phyloP scores from a whole-genome alignment of 495 filamentous ascomycete species.

The Acidomyces sp. region DNA sequence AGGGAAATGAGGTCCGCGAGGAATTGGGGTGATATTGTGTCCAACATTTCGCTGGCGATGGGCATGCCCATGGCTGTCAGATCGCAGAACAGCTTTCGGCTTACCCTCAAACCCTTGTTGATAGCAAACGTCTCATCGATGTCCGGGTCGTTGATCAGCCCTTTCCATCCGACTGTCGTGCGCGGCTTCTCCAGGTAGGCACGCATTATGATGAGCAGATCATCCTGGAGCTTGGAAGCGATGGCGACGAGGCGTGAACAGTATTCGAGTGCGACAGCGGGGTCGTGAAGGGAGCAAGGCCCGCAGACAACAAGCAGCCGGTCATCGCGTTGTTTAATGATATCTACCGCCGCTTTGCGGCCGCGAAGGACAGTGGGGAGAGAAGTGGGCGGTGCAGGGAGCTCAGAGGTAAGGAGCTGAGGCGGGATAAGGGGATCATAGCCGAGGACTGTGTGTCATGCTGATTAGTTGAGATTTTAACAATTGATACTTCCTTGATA shows the following conservation, averaged over 20 bases:
- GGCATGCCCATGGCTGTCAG: constrained; percentile 77
- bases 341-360: constrained; percentile 65
- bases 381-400: constrained; percentile 46
- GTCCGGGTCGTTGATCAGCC: constrained; percentile 96
- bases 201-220: constrained; percentile 90
- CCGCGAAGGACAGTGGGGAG: constrained; percentile 62
- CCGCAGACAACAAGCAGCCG: constrained; percentile 89
- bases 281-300: constrained; percentile 96
- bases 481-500: not conserved
- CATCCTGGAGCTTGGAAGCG: constrained; percentile 58
- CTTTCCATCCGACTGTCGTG: constrained; percentile 99
- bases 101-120: constrained; percentile 92
- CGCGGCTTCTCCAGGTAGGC: constrained; percentile 98
- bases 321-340: constrained; percentile 70
- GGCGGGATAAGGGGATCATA: constrained; percentile 92
- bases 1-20: constrained; percentile 89
- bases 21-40: constrained; percentile 96
- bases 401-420: constrained; percentile 71
- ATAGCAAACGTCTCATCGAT: constrained; percentile 97
- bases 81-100: constrained; percentile 78
- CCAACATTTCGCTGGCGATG: constrained; percentile 93
- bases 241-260: constrained; percentile 60
- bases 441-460: constrained; percentile 55
- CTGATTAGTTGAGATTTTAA: not conserved
- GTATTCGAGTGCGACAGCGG: constrained; percentile 77